phyloP scores from a whole-genome alignment of 306 rosid species.

The Prunus padus region DNA sequence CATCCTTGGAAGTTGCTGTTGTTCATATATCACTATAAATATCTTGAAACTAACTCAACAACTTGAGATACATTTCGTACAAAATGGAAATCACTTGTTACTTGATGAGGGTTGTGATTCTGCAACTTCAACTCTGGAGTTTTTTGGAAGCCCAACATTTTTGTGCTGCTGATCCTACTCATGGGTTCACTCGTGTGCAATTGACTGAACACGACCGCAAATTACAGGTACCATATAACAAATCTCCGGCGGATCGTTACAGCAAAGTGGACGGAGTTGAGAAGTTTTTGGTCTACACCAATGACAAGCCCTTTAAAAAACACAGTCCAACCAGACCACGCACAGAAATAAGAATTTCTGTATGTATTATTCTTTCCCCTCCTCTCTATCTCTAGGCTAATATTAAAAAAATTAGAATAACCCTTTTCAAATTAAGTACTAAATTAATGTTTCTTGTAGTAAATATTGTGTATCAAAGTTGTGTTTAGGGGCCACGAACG shows the following conservation, averaged over 20 bases:
- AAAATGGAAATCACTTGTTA: no score
- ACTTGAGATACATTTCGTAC: no score
- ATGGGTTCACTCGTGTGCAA: constrained; percentile 10
- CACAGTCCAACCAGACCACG: constrained; percentile 23
- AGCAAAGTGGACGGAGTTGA: background rate
- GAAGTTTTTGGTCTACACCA: constrained; percentile 16
- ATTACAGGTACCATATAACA: constrained; percentile 21
- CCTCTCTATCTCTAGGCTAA: no score
- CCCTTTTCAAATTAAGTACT: no score
- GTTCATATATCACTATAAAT: no score
- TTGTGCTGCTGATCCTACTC: constrained; percentile 20
- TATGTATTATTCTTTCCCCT: background rate
- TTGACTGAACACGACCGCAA: background rate
- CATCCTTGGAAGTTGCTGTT: no score
- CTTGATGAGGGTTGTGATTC: background rate
- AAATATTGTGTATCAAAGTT: no score
- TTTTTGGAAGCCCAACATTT: background rate
- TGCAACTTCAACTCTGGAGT: background rate
- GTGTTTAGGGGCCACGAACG: no score
- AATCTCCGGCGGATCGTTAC: background rate
- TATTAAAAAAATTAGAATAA: no score
- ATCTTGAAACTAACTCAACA: no score
- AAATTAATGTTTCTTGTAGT: no score
- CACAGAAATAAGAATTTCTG: constrained; percentile 21
- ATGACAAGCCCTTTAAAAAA: constrained; percentile 15